Base-by-base conservation (phyloP, 2,329 filamentous ascomycete genomes). In the Nemania sp. region DNA sequence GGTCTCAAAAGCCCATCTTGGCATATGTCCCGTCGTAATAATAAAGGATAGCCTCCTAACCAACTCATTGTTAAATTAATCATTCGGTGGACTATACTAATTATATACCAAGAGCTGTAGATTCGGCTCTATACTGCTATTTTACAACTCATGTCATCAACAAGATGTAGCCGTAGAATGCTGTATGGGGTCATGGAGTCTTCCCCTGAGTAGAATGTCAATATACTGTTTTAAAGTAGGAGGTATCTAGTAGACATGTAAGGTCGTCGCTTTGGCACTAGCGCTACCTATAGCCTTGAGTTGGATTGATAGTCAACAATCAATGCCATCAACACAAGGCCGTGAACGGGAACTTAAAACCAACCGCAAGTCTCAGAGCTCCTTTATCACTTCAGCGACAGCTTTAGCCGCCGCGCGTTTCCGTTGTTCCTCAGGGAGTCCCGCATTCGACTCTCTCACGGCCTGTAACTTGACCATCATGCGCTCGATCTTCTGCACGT, bases 401-500 rank as follows among this genome's bases (percentile, higher is more conserved):
- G 88, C 88, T 72, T 85, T 85, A 24, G 86, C 86, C 2, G 89
- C 89, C 79, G 90, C 83, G 68, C 83, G 84, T 77, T 84, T 87
- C 72, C 88, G 83, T 79, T 91, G 87, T 27, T 87, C 86, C 74
- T 89, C 86, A 1, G 87, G 83, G 77, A 92, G 75, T 8, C 86
- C 87, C 13, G 86, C 85, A 32, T 85, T 88, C 70, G 88, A 84
- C 62, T 91, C 88, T 74, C 84, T 80, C 8, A 87, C 87, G 1
- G 88, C 88, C 77, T 88, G 87, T 68, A 92, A 80, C 77, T 87
- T 90, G 57, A 83, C 79, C 87, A 92, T 90, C 85, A 91, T 87
- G 59, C 80, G 79, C 73, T 90, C 88, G 32, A 92, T 76, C 76
- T 88, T 87, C 73, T 85, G 83, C 18, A 91, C 83, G 38, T 88